A percentile compares a stretch with the other conserved stretches of the same genome.
phyloP scores from a whole-genome alignment of 257 asterid genomes.

The Solanum sitiens region DNA sequence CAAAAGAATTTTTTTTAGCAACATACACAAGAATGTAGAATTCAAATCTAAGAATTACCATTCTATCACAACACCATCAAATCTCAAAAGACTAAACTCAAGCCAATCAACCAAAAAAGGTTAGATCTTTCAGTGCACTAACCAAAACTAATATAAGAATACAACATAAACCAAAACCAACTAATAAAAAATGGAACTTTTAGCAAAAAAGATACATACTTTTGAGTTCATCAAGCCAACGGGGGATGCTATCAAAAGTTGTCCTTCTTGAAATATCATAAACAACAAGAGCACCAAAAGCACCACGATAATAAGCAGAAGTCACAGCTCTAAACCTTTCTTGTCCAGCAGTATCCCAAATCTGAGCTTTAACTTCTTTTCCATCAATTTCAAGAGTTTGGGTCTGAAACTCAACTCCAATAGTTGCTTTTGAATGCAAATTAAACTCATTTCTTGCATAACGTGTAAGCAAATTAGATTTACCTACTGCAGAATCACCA shows the following conservation, averaged over 20 bases:
- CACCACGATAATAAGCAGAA: conserved; percentile 76
- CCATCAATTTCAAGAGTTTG: conserved; percentile 62
- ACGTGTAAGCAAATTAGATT: conserved; percentile 55
- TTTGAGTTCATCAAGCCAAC: conserved; percentile 71
- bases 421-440: conserved; percentile 54
- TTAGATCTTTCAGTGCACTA: neutral
- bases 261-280: conserved; percentile 48
- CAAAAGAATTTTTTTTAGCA: neutral
- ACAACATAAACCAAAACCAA: neutral
- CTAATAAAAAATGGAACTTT: neutral
- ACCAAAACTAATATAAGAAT: neutral
- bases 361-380: conserved; percentile 73
- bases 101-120: neutral
- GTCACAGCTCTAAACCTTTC: conserved; percentile 76
- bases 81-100: neutral
- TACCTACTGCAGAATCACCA: conserved; percentile 68
- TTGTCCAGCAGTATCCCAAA: conserved; percentile 81
- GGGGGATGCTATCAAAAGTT: conserved; percentile 58
- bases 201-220: conserved; percentile 16
- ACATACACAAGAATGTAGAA: neutral
- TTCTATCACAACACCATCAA: neutral
- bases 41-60: neutral
- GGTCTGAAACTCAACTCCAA: conserved; percentile 69
- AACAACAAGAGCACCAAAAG: conserved; percentile 63
- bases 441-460: conserved; percentile 69